A percentile compares a stretch with the other conserved stretches of the same genome.
Evolutionary conservation across 2,329 filamentous ascomycete genomes (phyloP).

Genomic region (Bipolaris sorokiniana): DNA sequence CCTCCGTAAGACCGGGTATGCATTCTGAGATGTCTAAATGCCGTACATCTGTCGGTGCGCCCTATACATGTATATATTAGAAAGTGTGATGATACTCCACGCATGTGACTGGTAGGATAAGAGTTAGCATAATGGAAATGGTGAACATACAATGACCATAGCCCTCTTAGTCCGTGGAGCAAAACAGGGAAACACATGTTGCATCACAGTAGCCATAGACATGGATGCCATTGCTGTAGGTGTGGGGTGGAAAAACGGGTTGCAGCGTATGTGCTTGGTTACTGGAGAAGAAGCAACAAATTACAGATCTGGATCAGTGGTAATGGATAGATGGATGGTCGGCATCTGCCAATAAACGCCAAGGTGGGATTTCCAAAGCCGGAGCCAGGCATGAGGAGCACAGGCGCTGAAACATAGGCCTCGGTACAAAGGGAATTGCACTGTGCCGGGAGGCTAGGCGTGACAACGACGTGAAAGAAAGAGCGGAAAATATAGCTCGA

Average conservation of each 20-base stretch:
- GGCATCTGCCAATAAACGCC: too few relatives aligned
- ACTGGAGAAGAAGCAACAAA: too few relatives aligned
- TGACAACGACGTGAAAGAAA: neutral
- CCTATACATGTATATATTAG: conserved; percentile 20
- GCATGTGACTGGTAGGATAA: neutral
- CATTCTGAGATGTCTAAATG: conserved; percentile 35
- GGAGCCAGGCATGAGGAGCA: neutral
- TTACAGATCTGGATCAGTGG: too few relatives aligned
- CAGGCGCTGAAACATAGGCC: neutral
- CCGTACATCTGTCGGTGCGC: conserved; percentile 40
- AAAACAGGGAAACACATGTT: neutral
- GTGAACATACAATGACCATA: neutral
- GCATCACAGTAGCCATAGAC: neutral
- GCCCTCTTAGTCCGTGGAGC: neutral
- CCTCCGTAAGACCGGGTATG: conserved; percentile 39
- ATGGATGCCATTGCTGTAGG: neutral
- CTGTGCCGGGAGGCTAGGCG: neutral
- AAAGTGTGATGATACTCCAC: neutral
- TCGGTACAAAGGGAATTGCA: neutral
- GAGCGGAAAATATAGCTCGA: neutral
- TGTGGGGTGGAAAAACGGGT: too few relatives aligned
- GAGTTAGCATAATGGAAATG: neutral
- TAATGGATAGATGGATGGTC: too few relatives aligned
- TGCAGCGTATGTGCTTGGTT: too few relatives aligned
- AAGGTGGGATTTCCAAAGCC: neutral